Evolutionary conservation across 495 filamentous ascomycete genomes (phyloP), one percentile per base, ranked within the genome.

Genomic region (Acidomyces sp.): DNA sequence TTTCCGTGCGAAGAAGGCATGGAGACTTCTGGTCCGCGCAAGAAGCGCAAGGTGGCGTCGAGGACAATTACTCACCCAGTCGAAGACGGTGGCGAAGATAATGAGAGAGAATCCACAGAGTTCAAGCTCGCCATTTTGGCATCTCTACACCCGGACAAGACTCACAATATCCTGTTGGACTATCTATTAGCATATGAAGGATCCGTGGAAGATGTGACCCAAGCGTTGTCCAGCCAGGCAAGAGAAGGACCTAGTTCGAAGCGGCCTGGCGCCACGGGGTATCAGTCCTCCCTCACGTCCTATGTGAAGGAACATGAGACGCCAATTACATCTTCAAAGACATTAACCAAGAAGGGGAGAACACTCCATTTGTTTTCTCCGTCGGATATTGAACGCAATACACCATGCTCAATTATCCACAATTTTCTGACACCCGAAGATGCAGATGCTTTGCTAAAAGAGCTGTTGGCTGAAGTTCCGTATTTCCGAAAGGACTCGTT

Each of bases 401-500:
- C 90, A 0, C 84, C 90, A 13, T 93, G 85, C 60, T 83, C 80
- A 6, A 78, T 94, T 48, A 77, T 94, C 52, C 87, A 87, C 62
- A 88, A 92, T 53, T 95, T 95, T 55, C 68, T 96, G 0, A 77
- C 82, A 0, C 10, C 67, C 0, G 63, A 75, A 6, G 68, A 79
- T 34, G 88, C 88, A 15, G 77, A 82, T 37, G 59, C 64, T 3
- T 71, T 96, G 9, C 68, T 95, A 0, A 48, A 60, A 2, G 87
- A 95, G 52, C 65, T 95, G 15, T 65, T 95, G 0, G 61, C 70
- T 12, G 85, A 94, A 62, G 72, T 80, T 1, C 58, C 69, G n/a
- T 72, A 82, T 0, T 95, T 86, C 55, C 64, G 72, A 29, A 72
- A 70, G 41, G 72, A 74, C 20, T 73, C 72, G 1, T 93, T 95